These are phyloP conservation scores for Trichothecium sympodiale DNA, from an alignment of 2,329 filamentous ascomycete genomes.

Conservation along the genomic window DNA sequence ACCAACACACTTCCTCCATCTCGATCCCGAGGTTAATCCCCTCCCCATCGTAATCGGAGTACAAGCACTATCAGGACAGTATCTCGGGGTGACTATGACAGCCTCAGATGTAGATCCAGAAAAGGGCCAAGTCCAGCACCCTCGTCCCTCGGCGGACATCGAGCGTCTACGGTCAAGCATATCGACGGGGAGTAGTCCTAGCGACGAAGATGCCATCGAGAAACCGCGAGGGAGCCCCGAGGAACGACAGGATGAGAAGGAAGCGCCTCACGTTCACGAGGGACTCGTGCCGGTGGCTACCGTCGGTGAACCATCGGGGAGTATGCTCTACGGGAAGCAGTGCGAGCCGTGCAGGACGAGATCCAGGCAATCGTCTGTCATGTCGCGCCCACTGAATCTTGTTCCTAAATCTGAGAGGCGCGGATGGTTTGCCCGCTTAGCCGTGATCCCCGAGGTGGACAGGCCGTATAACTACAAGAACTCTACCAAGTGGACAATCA, in stretches of 20 bases:
- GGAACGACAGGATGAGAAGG: conserved; percentile 1
- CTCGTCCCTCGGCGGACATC: conserved; percentile 2
- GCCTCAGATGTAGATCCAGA: conserved; percentile 2
- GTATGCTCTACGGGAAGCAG: conserved; percentile 2
- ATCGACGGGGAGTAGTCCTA: neutral
- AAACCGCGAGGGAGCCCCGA: neutral
- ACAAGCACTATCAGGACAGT: neutral
- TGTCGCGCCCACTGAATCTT: conserved; percentile 12
- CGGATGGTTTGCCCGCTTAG: conserved; percentile 60
- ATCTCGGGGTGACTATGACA: conserved; percentile 1
- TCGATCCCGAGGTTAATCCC: no score
- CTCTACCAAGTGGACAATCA: conserved; percentile 76
- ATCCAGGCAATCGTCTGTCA: conserved; percentile 2
- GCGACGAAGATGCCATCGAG: neutral
- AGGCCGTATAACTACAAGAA: conserved; percentile 62
- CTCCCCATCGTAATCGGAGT: neutral
- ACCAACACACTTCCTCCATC: no score
- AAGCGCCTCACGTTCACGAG: neutral
- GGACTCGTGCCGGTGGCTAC: conserved; percentile 3
- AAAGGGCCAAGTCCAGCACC: conserved; percentile 4
- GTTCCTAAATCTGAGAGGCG: conserved; percentile 42
- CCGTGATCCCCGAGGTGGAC: conserved; percentile 69
- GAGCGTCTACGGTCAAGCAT: conserved; percentile 3
- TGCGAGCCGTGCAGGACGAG: conserved; percentile 3
- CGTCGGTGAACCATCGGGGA: conserved; percentile 6